These are phyloP conservation scores for Vigna unguiculata DNA, from an alignment of 306 rosid genomes.

Conservation along the genomic window DNA sequence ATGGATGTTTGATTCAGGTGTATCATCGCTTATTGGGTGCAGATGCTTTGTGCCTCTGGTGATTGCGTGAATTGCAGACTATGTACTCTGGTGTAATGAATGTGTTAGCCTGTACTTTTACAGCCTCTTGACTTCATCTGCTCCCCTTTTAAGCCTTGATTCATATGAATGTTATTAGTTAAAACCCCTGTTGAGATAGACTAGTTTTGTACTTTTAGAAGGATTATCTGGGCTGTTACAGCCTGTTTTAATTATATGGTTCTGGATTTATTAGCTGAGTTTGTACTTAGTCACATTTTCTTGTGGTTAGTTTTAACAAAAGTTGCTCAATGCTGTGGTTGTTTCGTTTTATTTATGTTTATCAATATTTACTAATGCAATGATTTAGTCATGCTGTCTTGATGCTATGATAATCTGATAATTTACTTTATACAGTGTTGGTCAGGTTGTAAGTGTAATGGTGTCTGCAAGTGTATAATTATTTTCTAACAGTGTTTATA, in stretches of 20 bases:
- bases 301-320: slow-evolving; percentile 23
- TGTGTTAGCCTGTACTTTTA: slow-evolving; percentile 77
- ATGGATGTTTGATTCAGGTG: slow-evolving; percentile 95
- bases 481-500: slow-evolving; percentile 19
- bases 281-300: slow-evolving; percentile 37
- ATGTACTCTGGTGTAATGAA: slow-evolving; percentile 84
- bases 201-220: slow-evolving; percentile 46
- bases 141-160: slow-evolving; percentile 46
- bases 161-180: slow-evolving; percentile 43
- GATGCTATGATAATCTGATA: slow-evolving; percentile 1
- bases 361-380: slow-evolving; percentile 29
- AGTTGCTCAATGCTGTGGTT: neutral
- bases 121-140: slow-evolving; percentile 65
- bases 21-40: slow-evolving; percentile 87
- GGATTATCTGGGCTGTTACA: slow-evolving; percentile 32
- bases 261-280: slow-evolving; percentile 23
- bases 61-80: slow-evolving; percentile 96
- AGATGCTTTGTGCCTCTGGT: slow-evolving; percentile 98
- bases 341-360: neutral
- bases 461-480: neutral
- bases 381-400: slow-evolving; percentile 20
- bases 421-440: neutral
- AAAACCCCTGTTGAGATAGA: slow-evolving; percentile 43
- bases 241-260: slow-evolving; percentile 37
- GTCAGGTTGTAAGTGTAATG: neutral